Evolutionary conservation across 148 eudicot species (phyloP), one percentile per base, ranked within the genome.

Genomic region (Diospyros lotus): DNA sequence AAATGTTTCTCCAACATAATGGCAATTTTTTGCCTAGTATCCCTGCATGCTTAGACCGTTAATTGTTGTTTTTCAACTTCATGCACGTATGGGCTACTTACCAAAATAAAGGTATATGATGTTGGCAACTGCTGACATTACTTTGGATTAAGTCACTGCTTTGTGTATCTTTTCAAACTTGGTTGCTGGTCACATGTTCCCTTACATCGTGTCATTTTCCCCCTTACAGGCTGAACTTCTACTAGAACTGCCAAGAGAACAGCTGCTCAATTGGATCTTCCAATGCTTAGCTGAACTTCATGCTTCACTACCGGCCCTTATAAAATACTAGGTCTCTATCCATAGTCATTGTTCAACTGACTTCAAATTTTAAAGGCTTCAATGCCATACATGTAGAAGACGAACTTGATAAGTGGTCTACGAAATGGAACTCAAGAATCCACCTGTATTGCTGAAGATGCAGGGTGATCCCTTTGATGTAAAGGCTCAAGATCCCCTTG

Each of bases 221-320:
- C 10, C 80, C 74, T 70, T 61, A 55, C 90, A 91, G 98, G 95
- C 98, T 17, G 91, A 86, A 79, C 85, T 94, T 46, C 96, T 94
- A 68, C 78, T 94, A 80, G 98, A 94, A 76, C 83, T 94, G 55
- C 97, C 97, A 40, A 85, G 80, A 63, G 97, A 90, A 77, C 98
- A 94, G 80, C 93, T 94, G 64, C 95, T 94, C 55, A 89, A 85
- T 65, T 94, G 98, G 98, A 84, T 92, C 79, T 94, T 94, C 79
- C 97, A 85, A 78, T 94, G 97, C 77, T 73, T 94, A 70, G 88
- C 89, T 9, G 98, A 90, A 81, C 92, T 94, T 66, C 87, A 94
- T 80, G 85, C 97, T 70, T 80, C 91, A 43, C 80, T 94, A 77
- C 97, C 97, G 2, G 81, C 93, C 66, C 87, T 94, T 28, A 85